Percentiles rank a stretch among this genome's conserved stretches.
These are phyloP conservation scores for Truncatella angustata DNA, from an alignment of 2,329 filamentous ascomycete genomes.

Conservation along the genomic window DNA sequence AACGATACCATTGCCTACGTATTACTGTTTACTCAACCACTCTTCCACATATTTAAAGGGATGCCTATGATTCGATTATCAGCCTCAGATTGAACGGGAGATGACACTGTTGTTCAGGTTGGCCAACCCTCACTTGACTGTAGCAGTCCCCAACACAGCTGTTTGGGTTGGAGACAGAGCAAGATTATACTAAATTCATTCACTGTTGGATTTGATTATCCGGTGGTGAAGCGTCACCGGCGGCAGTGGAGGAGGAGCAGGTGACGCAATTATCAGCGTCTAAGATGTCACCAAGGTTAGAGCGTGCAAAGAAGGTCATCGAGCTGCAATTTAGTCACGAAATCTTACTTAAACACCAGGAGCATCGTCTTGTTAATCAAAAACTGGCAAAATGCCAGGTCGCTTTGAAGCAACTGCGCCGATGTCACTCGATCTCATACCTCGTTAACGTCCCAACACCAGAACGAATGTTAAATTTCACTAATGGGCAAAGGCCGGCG, in stretches of 20 bases:
- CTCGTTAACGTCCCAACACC: conserved; percentile 69
- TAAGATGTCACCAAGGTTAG: conserved; percentile 31
- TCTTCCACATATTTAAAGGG: conserved; percentile 24
- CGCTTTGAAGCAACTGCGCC: conserved; percentile 87
- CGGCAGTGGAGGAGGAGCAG: conserved; percentile 17
- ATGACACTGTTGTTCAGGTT: conserved; percentile 47
- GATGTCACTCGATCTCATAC: conserved; percentile 89
- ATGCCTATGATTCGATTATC: conserved; percentile 63
- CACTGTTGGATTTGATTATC: conserved; percentile 18
- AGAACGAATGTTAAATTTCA: conserved; percentile 67
- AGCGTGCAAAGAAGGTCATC: conserved; percentile 68
- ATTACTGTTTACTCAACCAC: no score
- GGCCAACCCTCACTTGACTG: conserved; percentile 39
- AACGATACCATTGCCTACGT: no score
- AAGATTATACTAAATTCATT: conserved; percentile 30
- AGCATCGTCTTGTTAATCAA: conserved; percentile 90
- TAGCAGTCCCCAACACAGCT: conserved; percentile 28
- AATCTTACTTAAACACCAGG: conserved; percentile 90
- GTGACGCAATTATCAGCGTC: conserved; percentile 10
- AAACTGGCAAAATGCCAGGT: conserved; percentile 95
- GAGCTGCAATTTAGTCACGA: conserved; percentile 87
- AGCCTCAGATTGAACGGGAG: conserved; percentile 56
- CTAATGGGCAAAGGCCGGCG: conserved; percentile 71
- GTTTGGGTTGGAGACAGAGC: conserved; percentile 29
- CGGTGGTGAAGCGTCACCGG: conserved; percentile 39